phyloP scores from a whole-genome alignment of 2,329 filamentous ascomycete genomes.

The Massarina eburnea region DNA sequence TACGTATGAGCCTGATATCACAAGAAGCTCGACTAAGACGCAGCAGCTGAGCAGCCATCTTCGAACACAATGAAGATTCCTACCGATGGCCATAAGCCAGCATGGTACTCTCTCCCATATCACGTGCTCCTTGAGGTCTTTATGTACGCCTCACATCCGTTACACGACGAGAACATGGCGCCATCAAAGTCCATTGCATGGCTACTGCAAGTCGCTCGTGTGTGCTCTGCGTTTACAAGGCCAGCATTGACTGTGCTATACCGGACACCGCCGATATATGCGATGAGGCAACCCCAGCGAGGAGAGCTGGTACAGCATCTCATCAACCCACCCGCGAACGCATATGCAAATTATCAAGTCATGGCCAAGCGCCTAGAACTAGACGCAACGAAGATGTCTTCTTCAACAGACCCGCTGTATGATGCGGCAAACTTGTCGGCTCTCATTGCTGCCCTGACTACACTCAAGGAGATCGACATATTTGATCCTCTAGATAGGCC shows the following conservation, averaged over 20 bases:
- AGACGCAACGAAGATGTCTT: conserved; percentile 62
- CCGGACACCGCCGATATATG: conserved; percentile 64
- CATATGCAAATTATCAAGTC: conserved; percentile 61
- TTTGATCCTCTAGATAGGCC: conserved; percentile 69
- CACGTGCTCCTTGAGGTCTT: conserved; percentile 72
- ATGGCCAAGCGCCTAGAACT: conserved; percentile 73
- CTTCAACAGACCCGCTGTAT: conserved; percentile 55
- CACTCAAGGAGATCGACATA: conserved; percentile 70
- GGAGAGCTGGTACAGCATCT: conserved; percentile 55
- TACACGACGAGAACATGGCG: conserved; percentile 52
- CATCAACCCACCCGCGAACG: conserved; percentile 46
- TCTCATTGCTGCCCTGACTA: conserved; percentile 66
- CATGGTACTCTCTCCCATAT: conserved; percentile 59
- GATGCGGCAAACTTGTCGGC: conserved; percentile 59
- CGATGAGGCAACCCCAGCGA: conserved; percentile 49
- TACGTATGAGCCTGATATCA: conserved; percentile 1
- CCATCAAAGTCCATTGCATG: conserved; percentile 55
- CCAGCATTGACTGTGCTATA: conserved; percentile 75
- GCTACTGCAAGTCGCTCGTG: conserved; percentile 64
- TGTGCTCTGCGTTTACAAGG: conserved; percentile 66
- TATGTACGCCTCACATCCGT: conserved; percentile 62
- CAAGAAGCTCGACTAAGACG: neutral
- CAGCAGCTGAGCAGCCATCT: conserved; percentile 5
- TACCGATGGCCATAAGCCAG: conserved; percentile 28
- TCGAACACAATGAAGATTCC: conserved; percentile 17